Base-by-base conservation (phyloP, 169 alveolate species). In the Cryptosporidium baileyi region DNA sequence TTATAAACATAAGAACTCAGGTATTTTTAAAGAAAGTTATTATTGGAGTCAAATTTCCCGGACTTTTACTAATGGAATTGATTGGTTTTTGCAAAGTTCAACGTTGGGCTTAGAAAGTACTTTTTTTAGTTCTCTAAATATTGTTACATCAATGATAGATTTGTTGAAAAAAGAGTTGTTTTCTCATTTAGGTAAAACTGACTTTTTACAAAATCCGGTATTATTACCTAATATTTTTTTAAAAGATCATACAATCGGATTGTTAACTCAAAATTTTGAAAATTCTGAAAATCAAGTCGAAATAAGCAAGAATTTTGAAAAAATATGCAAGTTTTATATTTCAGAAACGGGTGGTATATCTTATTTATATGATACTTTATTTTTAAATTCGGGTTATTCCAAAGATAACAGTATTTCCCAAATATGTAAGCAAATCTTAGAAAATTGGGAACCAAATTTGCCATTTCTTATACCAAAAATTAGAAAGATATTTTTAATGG, bases 61-160 rank as follows among this genome's bases (percentile, higher is more conserved):
- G 8, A 54, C 85, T 17, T 74, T 22, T 51, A 74, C 85, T 4
- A 74, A 74, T 74, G 85, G 85, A 13, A 17, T 74, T 22, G 85
- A 74, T 36, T 74, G 85, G 85, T 74, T 74, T 34, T 26, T 51
- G 19, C n/a, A 38, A 0, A 22, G 19, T 26, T 51, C 85, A 17
- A n/a, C 74, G 1, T 3, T 74, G 8, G 13, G n/a, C 1, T 40
- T 8, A 52, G 51, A 34, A 57, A 54, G 85, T 36, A 74, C 85
- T 3, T 52, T 74, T 57, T 11, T 74, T 9, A 54, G 44, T 36
- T 17, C 63, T 22, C 11, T 32, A 8, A 74, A 51, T 36, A 38
- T 74, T 22, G 22, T 74, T 19, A 45, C 44, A n/a, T 51, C 85
- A 0, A 57, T 74, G 13, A 54, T 1, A 52, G 34, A 52, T 32